phyloP scores from a whole-genome alignment of 495 filamentous ascomycete species.

The Penicillium verhagenii region DNA sequence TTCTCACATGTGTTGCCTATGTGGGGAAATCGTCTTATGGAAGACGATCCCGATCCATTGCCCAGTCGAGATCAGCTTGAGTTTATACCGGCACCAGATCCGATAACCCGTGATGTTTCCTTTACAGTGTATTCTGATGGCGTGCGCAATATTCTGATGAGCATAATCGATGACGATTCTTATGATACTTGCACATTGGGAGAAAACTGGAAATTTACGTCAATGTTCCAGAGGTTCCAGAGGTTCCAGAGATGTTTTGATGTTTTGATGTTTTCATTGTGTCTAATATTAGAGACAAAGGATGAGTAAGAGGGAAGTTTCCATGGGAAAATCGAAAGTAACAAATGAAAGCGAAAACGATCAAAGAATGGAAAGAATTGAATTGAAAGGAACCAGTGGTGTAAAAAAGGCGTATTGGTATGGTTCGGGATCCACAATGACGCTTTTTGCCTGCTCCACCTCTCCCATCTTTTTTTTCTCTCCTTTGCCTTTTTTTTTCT shows the following conservation, averaged over 20 bases:
- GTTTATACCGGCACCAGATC: conserved; percentile 7
- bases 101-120: conserved; percentile 1
- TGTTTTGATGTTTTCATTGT: no score
- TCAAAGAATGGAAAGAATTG: background rate
- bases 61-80: conserved; percentile 8
- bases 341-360: background rate
- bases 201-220: no score
- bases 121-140: no score
- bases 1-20: conserved; percentile 8
- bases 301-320: no score
- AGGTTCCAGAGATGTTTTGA: no score
- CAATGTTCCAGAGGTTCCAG: no score
- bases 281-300: no score
- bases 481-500: background rate
- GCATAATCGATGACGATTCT: background rate
- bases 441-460: conserved; percentile 9
- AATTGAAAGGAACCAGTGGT: background rate
- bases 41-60: conserved; percentile 16
- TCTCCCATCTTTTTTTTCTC: background rate
- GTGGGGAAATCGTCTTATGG: conserved; percentile 19
- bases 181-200: no score
- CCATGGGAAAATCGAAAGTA: no score
- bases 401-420: background rate
- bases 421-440: conserved; percentile 6
- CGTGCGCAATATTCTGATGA: no score